Percentiles rank a stretch among this genome's conserved stretches.
Conservation (phyloP, 1,284 basidiomycete genomes). For the Inonotus hispidus region DNA sequence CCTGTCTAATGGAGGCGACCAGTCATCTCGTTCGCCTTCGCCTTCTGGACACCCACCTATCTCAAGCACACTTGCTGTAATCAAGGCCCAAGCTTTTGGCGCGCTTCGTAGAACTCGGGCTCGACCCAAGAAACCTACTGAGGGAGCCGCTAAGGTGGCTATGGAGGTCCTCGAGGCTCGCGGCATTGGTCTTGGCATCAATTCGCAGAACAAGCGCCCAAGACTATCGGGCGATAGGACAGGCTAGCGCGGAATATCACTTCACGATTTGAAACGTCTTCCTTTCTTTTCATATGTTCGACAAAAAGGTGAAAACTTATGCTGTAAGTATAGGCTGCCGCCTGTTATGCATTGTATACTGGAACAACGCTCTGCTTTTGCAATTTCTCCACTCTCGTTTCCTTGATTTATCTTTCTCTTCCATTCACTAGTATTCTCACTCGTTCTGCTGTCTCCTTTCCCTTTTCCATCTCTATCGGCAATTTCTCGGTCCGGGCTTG, state of each 20-base stretch:
- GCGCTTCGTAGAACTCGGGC: slow-evolving; percentile 71
- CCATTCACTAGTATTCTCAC: not conserved
- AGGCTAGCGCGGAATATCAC: slow-evolving; percentile 27
- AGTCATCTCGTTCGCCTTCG: slow-evolving; percentile 66
- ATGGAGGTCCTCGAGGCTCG: slow-evolving; percentile 72
- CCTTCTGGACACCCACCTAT: slow-evolving; percentile 50
- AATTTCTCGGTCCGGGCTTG: not conserved
- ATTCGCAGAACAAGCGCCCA: slow-evolving; percentile 46
- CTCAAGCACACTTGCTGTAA: slow-evolving; percentile 77
- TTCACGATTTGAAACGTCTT: slow-evolving; percentile 4
- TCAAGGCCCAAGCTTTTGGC: slow-evolving; percentile 83
- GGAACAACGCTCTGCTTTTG: slow-evolving; percentile 9
- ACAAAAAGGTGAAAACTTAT: slow-evolving; percentile 27
- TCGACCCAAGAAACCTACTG: slow-evolving; percentile 63
- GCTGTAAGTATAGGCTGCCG: slow-evolving; percentile 17
- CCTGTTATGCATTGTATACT: slow-evolving; percentile 15
- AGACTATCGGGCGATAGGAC: slow-evolving; percentile 43
- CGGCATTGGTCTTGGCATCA: slow-evolving; percentile 53
- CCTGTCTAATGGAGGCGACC: slow-evolving; percentile 28
- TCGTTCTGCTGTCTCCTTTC: not conserved
- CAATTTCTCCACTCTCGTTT: slow-evolving; percentile 6
- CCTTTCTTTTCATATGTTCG: slow-evolving; percentile 23
- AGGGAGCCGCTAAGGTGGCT: slow-evolving; percentile 68
- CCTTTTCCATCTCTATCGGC: not conserved
- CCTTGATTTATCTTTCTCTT: slow-evolving; percentile 15